Base-by-base conservation (phyloP, 805 yeast species). In the Kodamaea lidongshanica region DNA sequence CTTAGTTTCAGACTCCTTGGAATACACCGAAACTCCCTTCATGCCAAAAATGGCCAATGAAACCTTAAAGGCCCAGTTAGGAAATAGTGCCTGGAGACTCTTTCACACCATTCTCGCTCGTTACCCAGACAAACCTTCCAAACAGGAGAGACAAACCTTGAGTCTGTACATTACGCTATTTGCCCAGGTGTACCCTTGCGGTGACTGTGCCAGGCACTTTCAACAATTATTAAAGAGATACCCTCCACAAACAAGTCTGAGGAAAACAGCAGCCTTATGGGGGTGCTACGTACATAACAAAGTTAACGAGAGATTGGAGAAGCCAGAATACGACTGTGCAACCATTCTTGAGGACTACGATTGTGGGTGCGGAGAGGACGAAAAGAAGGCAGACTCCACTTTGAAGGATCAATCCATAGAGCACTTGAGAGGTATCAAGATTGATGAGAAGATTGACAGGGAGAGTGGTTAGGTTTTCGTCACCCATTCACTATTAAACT, bases 11-110 rank as follows among this genome's bases (percentile, higher is more conserved):
- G 38, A 27, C 12, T 11, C 20, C 10, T 16, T 18, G 11, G 40
- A 29, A n/a, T 28, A 33, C 32, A 37, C 38, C 6, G 40, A 39
- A 16, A 37, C 36, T 11, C 43, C 87, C 3, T 87, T 87, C 48
- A 92, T 92, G 98, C 95, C 95, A 5, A 74, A 84, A 43, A 87
- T 92, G 95, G 82, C 82, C 10, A 89, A 89, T 54, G 87, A 78
- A 41, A 80, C 87, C 0, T 60, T 76, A 31, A 74, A 76, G 46
- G 92, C 94, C 2, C 92, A 83, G 46, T 69, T 89, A 5, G 98
- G 98, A 1, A 72, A 83, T 35, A 81, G 96, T 0, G 78, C 95
- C 0, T 89, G 98, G 98, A 83, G 52, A 36, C 48, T 89, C 23
- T 76, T 92, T 49, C 98, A 92, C 56, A 89, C 97, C 0, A 77